Evolutionary conservation across 495 filamentous ascomycete species (phyloP), one percentile per base, ranked within the genome.

Genomic region (Neohortaea acidophila): DNA sequence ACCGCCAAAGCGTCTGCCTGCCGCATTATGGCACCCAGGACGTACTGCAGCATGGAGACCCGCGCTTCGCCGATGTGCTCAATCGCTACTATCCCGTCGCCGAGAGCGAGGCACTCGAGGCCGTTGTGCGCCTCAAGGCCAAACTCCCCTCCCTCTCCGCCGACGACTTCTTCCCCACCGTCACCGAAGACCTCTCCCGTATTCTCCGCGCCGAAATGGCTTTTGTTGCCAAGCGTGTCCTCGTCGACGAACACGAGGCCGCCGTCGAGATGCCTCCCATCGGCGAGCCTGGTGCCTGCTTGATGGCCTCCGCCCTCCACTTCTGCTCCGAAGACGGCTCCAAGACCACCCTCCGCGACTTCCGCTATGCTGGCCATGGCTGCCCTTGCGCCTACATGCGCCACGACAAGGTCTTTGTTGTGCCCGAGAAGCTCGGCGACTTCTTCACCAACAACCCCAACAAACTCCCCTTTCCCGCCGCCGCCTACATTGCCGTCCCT

Each of bases 401-500:
- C 42, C 68, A 81, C 45, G 76, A 80, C 54, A 75, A 80, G 52
- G 75, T 81, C 13, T 79, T 81, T 50, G 54, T 85, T 33, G 73
- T 84, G 21, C 72, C 79, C 2, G 69, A 79, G 33, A 62, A 67
- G 24, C 56, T 84, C 37, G 62, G 60, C 25, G 66, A 72, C 12
- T 68, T 77, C 40, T 63, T 70, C 12, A 62, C 67, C 10, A 66
- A 71, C 41, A 79, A 75, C 28, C 70, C 69, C 14, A 77, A 79
- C 52, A 45, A 61, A 24, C 61, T 78, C 1, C 67, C 70, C 0
- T 72, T 75, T 33, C 59, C 69, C 12, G 70, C 70, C 8, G 78
- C 84, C 44, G 78, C 75, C 4, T 82, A 81, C 45, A 57, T 86
- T 34, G 74, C 74, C 8, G 59, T 83, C n/a, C 81, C 81, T 1